Conservation (phyloP, 2,329 filamentous ascomycete species). For the Raffaelea deltoideospora region DNA sequence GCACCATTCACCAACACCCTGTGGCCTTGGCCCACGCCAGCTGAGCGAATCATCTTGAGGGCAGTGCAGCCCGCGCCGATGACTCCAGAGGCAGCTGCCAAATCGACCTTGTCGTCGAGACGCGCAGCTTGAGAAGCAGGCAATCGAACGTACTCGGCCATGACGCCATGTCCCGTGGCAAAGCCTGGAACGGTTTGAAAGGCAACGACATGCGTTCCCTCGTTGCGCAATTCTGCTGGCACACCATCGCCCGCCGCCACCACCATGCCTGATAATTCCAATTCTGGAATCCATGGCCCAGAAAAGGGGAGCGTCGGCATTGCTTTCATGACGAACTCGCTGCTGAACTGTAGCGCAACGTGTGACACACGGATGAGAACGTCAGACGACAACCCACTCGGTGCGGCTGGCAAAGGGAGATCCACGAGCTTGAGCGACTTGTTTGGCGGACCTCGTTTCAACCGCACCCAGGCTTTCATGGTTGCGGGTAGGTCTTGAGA, state of each 20-base stretch:
- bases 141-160: constrained; percentile 19
- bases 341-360: constrained; percentile 19
- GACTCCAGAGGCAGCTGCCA: constrained; percentile 13
- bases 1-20: constrained; percentile 31
- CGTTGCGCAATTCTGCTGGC: constrained; percentile 2
- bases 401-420: constrained; percentile 1
- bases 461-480: constrained; percentile 5
- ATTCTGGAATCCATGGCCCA: constrained; percentile 13
- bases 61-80: constrained; percentile 18
- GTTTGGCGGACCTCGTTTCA: neutral
- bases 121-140: constrained; percentile 13
- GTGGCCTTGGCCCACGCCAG: constrained; percentile 16
- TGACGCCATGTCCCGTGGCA: constrained; percentile 13
- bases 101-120: constrained; percentile 1
- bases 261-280: constrained; percentile 18
- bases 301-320: constrained; percentile 9
- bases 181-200: constrained; percentile 11
- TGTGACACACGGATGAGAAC: constrained; percentile 17
- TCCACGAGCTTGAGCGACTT: constrained; percentile 1
- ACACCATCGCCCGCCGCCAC: constrained; percentile 13
- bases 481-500: neutral
- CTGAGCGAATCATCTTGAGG: constrained; percentile 12
- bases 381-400: constrained; percentile 6
- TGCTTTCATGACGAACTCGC: constrained; percentile 14
- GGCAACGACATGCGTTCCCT: constrained; percentile 15